These are phyloP conservation scores for Hyaloscypha finlandica DNA, from an alignment of 495 filamentous ascomycete genomes.

Conservation along the genomic window DNA sequence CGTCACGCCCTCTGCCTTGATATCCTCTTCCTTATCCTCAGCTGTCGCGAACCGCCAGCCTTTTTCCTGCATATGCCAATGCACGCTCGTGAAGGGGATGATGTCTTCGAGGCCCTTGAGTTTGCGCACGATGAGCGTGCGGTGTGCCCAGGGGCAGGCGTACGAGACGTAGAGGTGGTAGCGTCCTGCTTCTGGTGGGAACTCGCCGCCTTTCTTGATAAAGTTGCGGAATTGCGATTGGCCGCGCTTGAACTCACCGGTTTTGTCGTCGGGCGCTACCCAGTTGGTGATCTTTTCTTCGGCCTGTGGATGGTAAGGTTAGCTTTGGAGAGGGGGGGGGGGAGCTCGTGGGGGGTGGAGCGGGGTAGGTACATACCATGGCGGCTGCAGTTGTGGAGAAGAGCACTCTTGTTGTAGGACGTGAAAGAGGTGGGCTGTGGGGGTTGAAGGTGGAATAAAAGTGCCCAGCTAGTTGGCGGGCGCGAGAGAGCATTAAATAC, in stretches of 20 bases:
- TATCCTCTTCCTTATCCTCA: conserved; percentile 52
- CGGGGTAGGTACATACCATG: conserved; percentile 18
- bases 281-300: conserved; percentile 73
- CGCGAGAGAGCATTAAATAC: conserved; percentile 25
- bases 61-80: conserved; percentile 63
- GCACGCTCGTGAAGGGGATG: conserved; percentile 68
- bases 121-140: conserved; percentile 71
- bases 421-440: neutral
- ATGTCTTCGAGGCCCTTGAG: conserved; percentile 78
- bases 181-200: conserved; percentile 71
- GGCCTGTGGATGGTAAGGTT: conserved; percentile 5
- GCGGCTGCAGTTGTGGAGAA: conserved; percentile 1
- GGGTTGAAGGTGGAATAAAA: neutral
- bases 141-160: conserved; percentile 84
- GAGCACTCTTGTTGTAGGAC: neutral
- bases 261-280: conserved; percentile 71
- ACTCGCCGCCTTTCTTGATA: conserved; percentile 62
- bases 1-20: conserved; percentile 50
- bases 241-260: conserved; percentile 88
- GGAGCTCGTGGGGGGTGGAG: too few relatives aligned
- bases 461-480: conserved; percentile 8
- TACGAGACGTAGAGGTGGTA: conserved; percentile 78
- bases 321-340: neutral
- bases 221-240: conserved; percentile 69
- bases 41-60: conserved; percentile 80